Base-by-base conservation (phyloP, 371 early-diverging fungal species). In the Conidiobolus incongruus region DNA sequence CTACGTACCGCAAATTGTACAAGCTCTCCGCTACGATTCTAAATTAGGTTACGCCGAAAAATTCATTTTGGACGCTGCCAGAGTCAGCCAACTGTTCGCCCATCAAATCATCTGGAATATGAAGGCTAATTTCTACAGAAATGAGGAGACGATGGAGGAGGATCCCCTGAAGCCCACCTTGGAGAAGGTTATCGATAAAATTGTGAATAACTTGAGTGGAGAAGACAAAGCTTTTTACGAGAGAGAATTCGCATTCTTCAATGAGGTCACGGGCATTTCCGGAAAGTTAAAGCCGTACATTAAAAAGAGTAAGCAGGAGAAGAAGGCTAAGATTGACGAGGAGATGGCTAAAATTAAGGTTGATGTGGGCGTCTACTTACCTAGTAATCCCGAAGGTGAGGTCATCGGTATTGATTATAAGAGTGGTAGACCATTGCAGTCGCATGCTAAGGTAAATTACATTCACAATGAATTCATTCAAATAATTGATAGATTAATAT, bases 61-160 rank as follows among this genome's bases (percentile, higher is more conserved):
- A 38, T 93, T 80, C 47, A 89, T 97, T 22, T 58, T 97, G 58
- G 74, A 80, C 29, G 84, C 97, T 0, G 96, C 88, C 1, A 72
- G 72, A 47, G 74, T 77, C 1, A 89, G 90, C 5, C 96, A 91
- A 53, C 63, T 86, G 24, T 97, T 98, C 68, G 87, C 95, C 2
- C 99, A 99, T 60, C 96, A 98, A 59, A 91, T 99, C 38, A 94
- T 99, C 37, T 99, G 99, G 99, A 98, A 99, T 55, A 94, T 99
- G 90, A 81, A 91, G 31, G 98, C 99, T 35, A 98, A 98, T 62
- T 73, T 81, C 78, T 94, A 49, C 70, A 80, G 71, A 62, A 85
- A 87, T 53, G 86, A 88, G 45, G 83, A 77, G 4, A 62, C 63
- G 55, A 42, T 48, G 54, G 74, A 61, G 47, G 73, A 81, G 1